Evolutionary conservation across 2,329 filamentous ascomycete species (phyloP).

Genomic region (Cadophora malorum): DNA sequence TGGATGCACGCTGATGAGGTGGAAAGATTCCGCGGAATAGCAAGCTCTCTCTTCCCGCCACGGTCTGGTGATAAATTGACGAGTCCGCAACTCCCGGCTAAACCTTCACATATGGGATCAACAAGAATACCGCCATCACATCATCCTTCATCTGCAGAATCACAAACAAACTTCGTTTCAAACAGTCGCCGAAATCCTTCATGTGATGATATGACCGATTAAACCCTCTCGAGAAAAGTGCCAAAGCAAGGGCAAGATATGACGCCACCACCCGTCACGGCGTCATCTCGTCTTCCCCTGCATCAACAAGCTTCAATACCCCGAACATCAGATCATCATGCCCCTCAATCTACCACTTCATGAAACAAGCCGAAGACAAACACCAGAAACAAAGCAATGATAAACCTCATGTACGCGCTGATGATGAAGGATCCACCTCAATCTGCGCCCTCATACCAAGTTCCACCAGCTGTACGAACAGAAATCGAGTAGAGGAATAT

Average conservation of each 20-base stretch:
- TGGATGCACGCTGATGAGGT: too few relatives aligned
- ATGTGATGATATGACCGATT: background rate
- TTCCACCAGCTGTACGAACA: background rate
- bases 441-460: background rate
- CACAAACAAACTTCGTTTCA: slow-evolving; percentile 6
- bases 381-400: slow-evolving; percentile 9
- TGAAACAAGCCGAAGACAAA: slow-evolving; percentile 8
- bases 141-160: slow-evolving; percentile 6
- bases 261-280: background rate
- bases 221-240: background rate
- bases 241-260: background rate
- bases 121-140: background rate
- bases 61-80: background rate
- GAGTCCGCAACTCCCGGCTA: background rate
- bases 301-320: background rate
- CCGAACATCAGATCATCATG: background rate
- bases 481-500: background rate
- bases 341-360: background rate
- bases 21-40: too few relatives aligned
- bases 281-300: background rate
- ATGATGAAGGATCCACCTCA: background rate
- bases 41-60: too few relatives aligned
- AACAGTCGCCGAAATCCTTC: background rate
- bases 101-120: too few relatives aligned
- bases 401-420: slow-evolving; percentile 6